Conservation (phyloP, 495 filamentous ascomycete genomes). For the Hypoxylon perforatum region DNA sequence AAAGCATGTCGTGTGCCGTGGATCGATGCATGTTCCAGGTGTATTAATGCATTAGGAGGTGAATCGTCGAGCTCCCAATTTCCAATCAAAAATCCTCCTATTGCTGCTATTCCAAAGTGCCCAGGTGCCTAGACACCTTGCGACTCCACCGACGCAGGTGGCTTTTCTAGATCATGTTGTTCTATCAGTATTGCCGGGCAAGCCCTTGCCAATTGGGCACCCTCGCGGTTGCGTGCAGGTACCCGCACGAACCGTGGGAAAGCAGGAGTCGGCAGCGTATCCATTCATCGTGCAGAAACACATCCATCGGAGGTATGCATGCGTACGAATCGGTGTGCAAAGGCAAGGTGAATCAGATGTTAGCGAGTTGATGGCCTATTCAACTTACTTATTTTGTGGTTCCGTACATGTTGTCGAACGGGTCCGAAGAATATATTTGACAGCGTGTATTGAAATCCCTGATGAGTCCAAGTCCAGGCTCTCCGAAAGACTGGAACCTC, state of each 20-base stretch:
- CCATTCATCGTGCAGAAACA: constrained; percentile 25
- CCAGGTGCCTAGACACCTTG: constrained; percentile 5
- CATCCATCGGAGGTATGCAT: constrained; percentile 32
- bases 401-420: constrained; percentile 17
- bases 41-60: constrained; percentile 26
- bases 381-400: constrained; percentile 24
- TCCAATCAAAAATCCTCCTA: constrained; percentile 26
- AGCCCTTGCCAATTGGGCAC: constrained; percentile 34
- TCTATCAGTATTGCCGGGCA: constrained; percentile 11
- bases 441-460: constrained; percentile 27
- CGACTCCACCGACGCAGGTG: constrained; percentile 15
- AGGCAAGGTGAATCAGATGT: constrained; percentile 24
- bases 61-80: not conserved
- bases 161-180: constrained; percentile 29
- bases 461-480: constrained; percentile 7
- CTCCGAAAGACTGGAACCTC: constrained; percentile 12
- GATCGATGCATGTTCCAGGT: constrained; percentile 26
- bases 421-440: constrained; percentile 16
- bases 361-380: constrained; percentile 19
- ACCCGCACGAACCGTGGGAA: constrained; percentile 34
- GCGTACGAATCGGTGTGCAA: constrained; percentile 32
- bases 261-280: constrained; percentile 12
- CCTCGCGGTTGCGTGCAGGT: constrained; percentile 35
- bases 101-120: constrained; percentile 1
- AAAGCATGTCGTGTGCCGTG: constrained; percentile 11